Conservation (phyloP, 257 asterid genomes). For the Solanum paucissectum region DNA sequence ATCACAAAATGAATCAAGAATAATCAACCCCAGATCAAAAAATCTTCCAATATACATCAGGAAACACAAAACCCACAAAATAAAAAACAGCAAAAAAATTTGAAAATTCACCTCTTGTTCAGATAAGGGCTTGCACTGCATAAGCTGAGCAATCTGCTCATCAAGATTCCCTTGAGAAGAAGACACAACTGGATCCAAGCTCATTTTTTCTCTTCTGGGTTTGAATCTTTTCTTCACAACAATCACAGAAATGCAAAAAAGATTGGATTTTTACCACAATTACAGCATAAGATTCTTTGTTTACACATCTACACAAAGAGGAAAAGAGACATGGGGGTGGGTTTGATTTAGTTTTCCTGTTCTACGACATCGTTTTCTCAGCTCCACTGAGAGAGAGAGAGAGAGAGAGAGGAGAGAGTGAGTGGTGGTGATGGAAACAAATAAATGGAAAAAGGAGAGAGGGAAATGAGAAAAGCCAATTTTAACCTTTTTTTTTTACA, state of each 20-base stretch:
- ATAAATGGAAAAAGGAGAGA: background rate
- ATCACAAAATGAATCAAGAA: background rate
- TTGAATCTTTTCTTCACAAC: background rate
- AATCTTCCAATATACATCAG: background rate
- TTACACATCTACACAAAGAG: background rate
- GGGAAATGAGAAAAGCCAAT: background rate
- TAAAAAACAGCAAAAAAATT: background rate
- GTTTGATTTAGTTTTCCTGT: background rate
- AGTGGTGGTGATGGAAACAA: slow-evolving; percentile 24
- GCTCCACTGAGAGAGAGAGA: background rate
- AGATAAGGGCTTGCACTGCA: slow-evolving; percentile 81
- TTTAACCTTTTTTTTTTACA: background rate
- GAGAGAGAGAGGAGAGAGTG: background rate
- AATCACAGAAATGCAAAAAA: background rate
- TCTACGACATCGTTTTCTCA: slow-evolving; percentile 15
- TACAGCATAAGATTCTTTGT: background rate
- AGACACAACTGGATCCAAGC: slow-evolving; percentile 44
- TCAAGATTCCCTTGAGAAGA: slow-evolving; percentile 57
- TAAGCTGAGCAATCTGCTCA: slow-evolving; percentile 71
- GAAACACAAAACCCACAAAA: background rate
- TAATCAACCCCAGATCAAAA: background rate
- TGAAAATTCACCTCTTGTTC: slow-evolving; percentile 49
- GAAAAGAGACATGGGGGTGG: slow-evolving; percentile 1
- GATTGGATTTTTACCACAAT: background rate
- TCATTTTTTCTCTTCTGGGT: slow-evolving; percentile 5